Percentiles rank a stretch among this genome's conserved stretches.
phyloP scores from a whole-genome alignment of 2,329 filamentous ascomycete species.

The Hortaea werneckii region DNA sequence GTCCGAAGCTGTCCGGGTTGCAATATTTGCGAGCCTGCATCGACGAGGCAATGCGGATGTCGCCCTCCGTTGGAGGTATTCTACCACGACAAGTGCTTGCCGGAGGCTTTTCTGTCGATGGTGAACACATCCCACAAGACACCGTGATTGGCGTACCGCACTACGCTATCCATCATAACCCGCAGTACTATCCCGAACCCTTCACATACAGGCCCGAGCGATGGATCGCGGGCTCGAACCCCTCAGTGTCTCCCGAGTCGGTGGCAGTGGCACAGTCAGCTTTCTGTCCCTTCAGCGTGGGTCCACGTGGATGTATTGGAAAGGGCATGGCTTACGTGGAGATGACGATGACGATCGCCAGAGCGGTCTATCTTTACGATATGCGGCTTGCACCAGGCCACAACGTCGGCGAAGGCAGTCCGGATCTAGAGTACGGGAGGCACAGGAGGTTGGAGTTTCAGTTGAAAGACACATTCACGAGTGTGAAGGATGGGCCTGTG shows the following conservation, averaged over 20 bases:
- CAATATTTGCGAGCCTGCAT: conserved; percentile 38
- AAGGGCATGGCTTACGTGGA: conserved; percentile 32
- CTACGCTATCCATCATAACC: conserved; percentile 29
- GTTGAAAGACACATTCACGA: too few species aligned
- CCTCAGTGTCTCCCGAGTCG: too few species aligned
- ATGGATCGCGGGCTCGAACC: conserved; percentile 37
- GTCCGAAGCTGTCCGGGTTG: conserved; percentile 25
- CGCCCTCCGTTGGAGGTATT: conserved; percentile 31
- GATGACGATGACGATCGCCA: conserved; percentile 5
- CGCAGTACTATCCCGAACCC: conserved; percentile 18
- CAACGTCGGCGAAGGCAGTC: too few species aligned
- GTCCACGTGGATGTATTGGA: conserved; percentile 60
- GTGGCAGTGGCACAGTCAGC: conserved; percentile 33
- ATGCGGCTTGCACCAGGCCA: not conserved
- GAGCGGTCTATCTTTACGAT: conserved; percentile 2
- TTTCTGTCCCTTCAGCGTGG: conserved; percentile 64
- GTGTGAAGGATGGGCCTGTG: too few species aligned
- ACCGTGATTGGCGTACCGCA: conserved; percentile 24
- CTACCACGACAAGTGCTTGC: conserved; percentile 25
- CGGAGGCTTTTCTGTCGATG: conserved; percentile 24
- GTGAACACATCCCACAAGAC: conserved; percentile 27
- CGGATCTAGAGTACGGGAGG: too few species aligned
- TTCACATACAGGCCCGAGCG: conserved; percentile 20
- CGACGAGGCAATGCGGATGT: conserved; percentile 38
- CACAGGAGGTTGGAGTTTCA: too few species aligned